phyloP scores from a whole-genome alignment of 345 rosid genomes.

The Arabidopsis thaliana region DNA sequence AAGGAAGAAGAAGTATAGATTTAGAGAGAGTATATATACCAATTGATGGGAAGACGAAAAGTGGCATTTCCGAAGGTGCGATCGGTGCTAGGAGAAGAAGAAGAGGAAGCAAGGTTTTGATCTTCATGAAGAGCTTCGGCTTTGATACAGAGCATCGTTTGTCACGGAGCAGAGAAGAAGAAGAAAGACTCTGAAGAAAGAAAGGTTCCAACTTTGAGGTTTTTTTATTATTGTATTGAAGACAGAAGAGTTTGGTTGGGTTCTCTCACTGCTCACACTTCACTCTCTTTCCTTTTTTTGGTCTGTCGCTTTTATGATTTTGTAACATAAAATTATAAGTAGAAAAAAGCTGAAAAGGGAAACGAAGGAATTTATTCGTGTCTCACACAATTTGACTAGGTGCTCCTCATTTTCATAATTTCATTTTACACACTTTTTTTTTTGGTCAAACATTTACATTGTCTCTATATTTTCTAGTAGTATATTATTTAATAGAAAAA shows the following conservation, averaged over 20 bases:
- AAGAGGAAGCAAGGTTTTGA: constrained; percentile 40
- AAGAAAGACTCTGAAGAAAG: background rate
- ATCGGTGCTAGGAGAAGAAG: constrained; percentile 42
- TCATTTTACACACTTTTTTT: background rate
- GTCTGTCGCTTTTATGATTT: constrained; percentile 34
- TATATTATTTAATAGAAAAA: no score
- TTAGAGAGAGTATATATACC: constrained; percentile 42
- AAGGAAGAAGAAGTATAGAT: constrained; percentile 6
- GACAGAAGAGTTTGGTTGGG: constrained; percentile 19
- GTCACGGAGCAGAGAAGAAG: constrained; percentile 31
- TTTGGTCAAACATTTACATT: background rate
- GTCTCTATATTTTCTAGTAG: background rate
- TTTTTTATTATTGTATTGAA: background rate
- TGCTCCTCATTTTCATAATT: constrained; percentile 7
- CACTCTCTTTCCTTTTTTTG: constrained; percentile 29
- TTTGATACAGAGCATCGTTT: constrained; percentile 63
- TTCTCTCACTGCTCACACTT: constrained; percentile 28
- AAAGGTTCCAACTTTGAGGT: constrained; percentile 16
- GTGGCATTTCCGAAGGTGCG: constrained; percentile 41
- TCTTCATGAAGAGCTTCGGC: constrained; percentile 61
- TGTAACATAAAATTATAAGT: no score
- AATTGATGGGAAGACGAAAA: constrained; percentile 58
- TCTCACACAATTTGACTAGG: constrained; percentile 36
- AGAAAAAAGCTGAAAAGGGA: constrained; percentile 37
- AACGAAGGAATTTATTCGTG: constrained; percentile 41